phyloP scores from a whole-genome alignment of 2,329 filamentous ascomycete species.

The Alternaria incomplexa region DNA sequence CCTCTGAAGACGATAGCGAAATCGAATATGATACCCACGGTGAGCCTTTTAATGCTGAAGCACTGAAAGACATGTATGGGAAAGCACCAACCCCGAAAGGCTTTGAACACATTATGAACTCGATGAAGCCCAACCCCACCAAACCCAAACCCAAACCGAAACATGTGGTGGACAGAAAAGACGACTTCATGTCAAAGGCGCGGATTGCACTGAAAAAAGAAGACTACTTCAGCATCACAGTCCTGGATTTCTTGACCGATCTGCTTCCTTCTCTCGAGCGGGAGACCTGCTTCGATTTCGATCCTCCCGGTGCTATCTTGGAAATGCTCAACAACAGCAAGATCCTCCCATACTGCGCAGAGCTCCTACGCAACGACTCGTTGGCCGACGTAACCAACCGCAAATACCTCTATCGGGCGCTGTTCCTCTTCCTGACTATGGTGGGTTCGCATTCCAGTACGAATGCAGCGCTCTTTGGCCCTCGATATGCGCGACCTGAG shows the following conservation, averaged over 20 bases:
- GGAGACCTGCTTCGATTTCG: slow-evolving; percentile 33
- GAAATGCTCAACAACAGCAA: slow-evolving; percentile 47
- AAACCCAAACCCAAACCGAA: background rate
- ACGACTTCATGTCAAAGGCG: slow-evolving; percentile 8
- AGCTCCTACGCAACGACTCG: slow-evolving; percentile 52
- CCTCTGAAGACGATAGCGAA: background rate
- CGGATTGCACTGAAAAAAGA: slow-evolving; percentile 13
- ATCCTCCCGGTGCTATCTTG: slow-evolving; percentile 36
- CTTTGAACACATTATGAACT: background rate
- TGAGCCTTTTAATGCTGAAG: background rate
- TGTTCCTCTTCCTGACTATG: slow-evolving; percentile 50
- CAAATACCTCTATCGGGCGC: slow-evolving; percentile 44
- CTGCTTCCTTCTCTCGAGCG: slow-evolving; percentile 33
- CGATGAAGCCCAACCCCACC: background rate
- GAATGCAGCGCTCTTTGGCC: slow-evolving; percentile 37
- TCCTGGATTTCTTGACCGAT: slow-evolving; percentile 26
- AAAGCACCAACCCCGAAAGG: background rate
- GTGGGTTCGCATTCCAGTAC: slow-evolving; percentile 42
- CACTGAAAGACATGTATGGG: background rate
- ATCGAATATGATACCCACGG: background rate
- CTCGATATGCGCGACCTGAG: slow-evolving; percentile 43
- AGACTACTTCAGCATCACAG: slow-evolving; percentile 15
- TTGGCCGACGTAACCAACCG: slow-evolving; percentile 47
- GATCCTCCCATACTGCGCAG: slow-evolving; percentile 46
- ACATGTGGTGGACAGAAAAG: background rate